Evolutionary conservation across 345 rosid species (phyloP), one percentile per base, ranked within the genome.

Genomic region (Rhizophora mangle): DNA sequence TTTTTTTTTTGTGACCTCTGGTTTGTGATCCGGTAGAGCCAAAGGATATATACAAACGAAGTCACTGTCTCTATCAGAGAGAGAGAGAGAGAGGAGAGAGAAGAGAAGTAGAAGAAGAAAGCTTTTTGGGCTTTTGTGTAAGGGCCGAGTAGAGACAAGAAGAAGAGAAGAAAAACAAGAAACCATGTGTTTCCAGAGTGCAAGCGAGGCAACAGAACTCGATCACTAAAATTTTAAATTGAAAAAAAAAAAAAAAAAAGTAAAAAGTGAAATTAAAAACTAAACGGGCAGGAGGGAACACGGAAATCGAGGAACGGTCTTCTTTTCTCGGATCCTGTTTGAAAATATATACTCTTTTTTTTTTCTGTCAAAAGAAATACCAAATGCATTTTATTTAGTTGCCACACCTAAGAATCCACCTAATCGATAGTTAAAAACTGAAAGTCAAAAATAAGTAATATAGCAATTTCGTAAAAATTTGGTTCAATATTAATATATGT

Each of bases 261-360:
- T 11, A 19, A 21, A 11, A n/a, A 20, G 47, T 22, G 27, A 62
- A 62, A 54, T 32, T 24, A 24, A 61, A 80, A 72, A 6, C 71
- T 34, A 63, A 76, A 65, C 69, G 55, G 64, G 21, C 34, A 65
- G 37, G 8, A 34, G 7, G 9, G 37, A 49, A 74, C 83, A 77
- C 94, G 26, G 49, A 22, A 26, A 78, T 54, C 90, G 83, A 87
- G 83, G 90, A 86, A 89, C 90, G 89, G 87, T 89, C 90, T 80
- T 85, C 79, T 83, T 24, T 66, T 77, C 70, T 29, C n/a, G 31
- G 74, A 72, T 69, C 64, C 66, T 39, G n/a, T 22, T 78, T 66
- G 43, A 54, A 68, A 15, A 22, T 49, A 24, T 29, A 8, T 2
- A 24, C 2, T n/a, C n/a, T n/a, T n/a, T 1, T 37, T 7, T 37